A percentile compares a stretch with the other conserved stretches of the same genome.
phyloP scores from a whole-genome alignment of 2,329 filamentous ascomycete species.

The Scedosporium aurantiacum region DNA sequence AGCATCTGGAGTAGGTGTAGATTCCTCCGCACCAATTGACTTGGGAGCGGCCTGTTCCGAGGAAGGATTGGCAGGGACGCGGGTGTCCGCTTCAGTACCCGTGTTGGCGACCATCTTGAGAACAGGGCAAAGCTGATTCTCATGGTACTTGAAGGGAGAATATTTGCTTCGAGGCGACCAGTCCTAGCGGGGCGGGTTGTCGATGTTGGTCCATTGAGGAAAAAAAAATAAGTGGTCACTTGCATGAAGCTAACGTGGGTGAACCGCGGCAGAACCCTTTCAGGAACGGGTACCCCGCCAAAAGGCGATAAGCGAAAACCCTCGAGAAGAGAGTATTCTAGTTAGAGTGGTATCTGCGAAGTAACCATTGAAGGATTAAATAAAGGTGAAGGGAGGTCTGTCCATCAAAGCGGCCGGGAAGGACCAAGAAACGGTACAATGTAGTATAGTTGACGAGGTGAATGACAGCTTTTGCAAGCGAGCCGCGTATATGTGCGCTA shows the following conservation, averaged over 20 bases:
- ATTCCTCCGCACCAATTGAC: neutral
- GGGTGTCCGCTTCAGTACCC: neutral
- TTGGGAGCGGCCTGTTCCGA: neutral
- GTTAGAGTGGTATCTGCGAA: no score
- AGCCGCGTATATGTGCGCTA: neutral
- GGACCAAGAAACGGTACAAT: no score
- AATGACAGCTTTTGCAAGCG: neutral
- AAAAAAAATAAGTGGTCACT: constrained; percentile 2
- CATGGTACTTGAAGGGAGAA: neutral
- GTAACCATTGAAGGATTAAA: neutral
- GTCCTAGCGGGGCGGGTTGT: neutral
- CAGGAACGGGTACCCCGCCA: neutral
- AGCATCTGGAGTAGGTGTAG: neutral
- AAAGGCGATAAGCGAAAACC: neutral
- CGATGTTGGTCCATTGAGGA: neutral
- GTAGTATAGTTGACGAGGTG: no score
- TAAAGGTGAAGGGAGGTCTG: no score
- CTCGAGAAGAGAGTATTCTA: neutral
- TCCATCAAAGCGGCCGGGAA: no score
- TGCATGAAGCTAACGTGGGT: neutral
- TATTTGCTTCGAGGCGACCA: neutral
- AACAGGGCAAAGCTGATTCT: neutral
- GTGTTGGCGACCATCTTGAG: constrained; percentile 5
- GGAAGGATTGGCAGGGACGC: neutral
- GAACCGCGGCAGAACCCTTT: neutral